Base-by-base conservation (phyloP, 192 early-diverging fungal genomes). In the Coemansia biformis region DNA sequence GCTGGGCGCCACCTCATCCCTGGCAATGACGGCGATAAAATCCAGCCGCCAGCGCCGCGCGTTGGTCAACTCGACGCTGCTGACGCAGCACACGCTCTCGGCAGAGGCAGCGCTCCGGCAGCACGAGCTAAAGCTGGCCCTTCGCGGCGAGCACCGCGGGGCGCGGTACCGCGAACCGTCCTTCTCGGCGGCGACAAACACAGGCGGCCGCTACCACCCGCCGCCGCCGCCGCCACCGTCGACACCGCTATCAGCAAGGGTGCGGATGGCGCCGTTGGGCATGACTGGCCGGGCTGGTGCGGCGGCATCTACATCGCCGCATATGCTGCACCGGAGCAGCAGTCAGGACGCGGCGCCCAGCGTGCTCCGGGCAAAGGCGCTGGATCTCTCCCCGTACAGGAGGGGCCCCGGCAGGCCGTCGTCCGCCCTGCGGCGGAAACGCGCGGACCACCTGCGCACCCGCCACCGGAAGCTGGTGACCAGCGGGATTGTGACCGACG, bases 21-120 rank as follows among this genome's bases (percentile, higher is more conserved):
- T 66, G 46, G 71, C 71, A 14, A 46, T 72, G 35, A 65, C 68
- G 12, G 68, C 68, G 0, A 74, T 74, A 21, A 74, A 66, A 43
- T 74, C 71, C 23, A 74, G 59, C 16, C 50, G 71, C 29, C 63
- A 66, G 51, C 46, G 71, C 13, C 49, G 71, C 0, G 59, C 71
- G 30, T 43, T 74, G 38, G 54, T 74, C 28, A 61, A 49, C 33
- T 59, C 71, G 18, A 74, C 64, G 26, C 56, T 74, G 28, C 43
- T 74, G 23, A 50, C 71, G 2, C 71, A 74, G 47, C 71, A 74
- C 38, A 74, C 71, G 8, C 45, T 70, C 44, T 49, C 58, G 1
- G 38, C 66, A 2, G 64, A 66, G 16, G 51, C 51, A 9, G 26
- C 48, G 1, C 24, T 57, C 24, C 46, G 54, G 42, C 55, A 54